Base-by-base conservation (phyloP, 2,329 filamentous ascomycete genomes). In the Calonectria honghensis region DNA sequence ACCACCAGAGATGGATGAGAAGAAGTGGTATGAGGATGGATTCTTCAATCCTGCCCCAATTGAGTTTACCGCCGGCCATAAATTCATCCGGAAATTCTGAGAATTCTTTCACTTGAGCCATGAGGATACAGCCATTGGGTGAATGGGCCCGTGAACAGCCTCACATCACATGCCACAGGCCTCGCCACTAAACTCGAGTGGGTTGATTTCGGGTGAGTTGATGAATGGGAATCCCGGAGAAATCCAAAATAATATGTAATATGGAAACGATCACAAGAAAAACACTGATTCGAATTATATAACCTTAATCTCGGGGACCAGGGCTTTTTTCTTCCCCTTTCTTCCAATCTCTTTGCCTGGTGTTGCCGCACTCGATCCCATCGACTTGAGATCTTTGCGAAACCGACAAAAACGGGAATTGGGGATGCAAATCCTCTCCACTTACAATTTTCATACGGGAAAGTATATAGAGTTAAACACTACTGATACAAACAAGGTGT, bases 31-130 rank as follows among this genome's bases (percentile, higher is more conserved):
- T 18, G 31, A 45, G 35, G 24, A 27, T 13, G n/a, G 64, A 52
- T 35, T 50, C 18, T 27, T n/a, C 11, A 13, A 52, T 18, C 10
- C 16, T 41, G n/a, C 4, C 37, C 35, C 24, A 27, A 63, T 63
- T 41, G 24, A 41, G 57, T n/a, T 29, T 18, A 41, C 35, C n/a
- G 13, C 57, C 57, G 57, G 35, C n/a, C 24, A 63, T 41, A 63
- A 41, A 41, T 63, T 63, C 57, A 29, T 39, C 35, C 37, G 57
- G 32, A 27, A 29, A 11, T 37, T 6, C 2, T 41, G 9, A 63
- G 24, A 27, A 6, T 29, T 61, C 13, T 61, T 27, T n/a, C 16
- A n/a, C 37, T 41, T 31, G 57, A 63, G 45, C n/a, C 9, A 48
- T 48, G 41, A 7, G n/a, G 18, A 45, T 45, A 24, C 24, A 45